Base-by-base conservation (phyloP, 208 protist genomes). In the Vickermania spadyakhi region DNA sequence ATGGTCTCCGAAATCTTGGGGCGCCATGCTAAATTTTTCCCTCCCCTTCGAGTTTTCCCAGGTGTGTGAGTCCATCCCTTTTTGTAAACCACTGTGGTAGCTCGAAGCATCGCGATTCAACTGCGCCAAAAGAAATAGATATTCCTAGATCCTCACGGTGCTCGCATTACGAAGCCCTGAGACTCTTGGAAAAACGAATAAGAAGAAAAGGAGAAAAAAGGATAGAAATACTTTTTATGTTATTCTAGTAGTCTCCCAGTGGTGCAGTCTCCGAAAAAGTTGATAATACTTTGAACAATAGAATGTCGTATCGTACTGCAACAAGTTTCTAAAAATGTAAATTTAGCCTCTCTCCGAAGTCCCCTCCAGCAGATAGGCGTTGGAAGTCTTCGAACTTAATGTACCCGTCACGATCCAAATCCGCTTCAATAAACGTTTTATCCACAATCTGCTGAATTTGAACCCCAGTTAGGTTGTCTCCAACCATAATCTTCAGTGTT, bases 401-500 rank as follows among this genome's bases (percentile, higher is more conserved):
- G 70, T 91, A 95, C 1, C 95, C 95, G 59, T 97, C 93, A 28
- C 88, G 73, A 45, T 93, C 84, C 5, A 74, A 51, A 64, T 97
- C 93, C 5, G 82, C 89, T 59, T 97, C 89, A 54, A 96, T 91
- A 59, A 98, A 96, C 7, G 95, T 97, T 72, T 97, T 98, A 54
- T 97, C 92, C 18, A 97, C 93, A 42, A 98, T 95, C 65, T 97
- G 93, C 77, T 98, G 92, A 36, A 97, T 62, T 70, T 97, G 89
- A 57, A 94, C 75, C 23, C 77, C 84, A 0, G 81, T 93, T 2
- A 97, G 62, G 56, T 97, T 97, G 18, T 73, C 70, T 0, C 95
- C 93, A 0, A 97, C 90, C 93, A 98, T 98, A 58, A 94, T 91
- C 53, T 80, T 75, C 5, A 98, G 84, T n/a, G 85, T 89, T 55